Evolutionary conservation across 2,329 filamentous ascomycete species (phyloP), one percentile per base, ranked within the genome.

Genomic region (Exophiala dermatitidis): DNA sequence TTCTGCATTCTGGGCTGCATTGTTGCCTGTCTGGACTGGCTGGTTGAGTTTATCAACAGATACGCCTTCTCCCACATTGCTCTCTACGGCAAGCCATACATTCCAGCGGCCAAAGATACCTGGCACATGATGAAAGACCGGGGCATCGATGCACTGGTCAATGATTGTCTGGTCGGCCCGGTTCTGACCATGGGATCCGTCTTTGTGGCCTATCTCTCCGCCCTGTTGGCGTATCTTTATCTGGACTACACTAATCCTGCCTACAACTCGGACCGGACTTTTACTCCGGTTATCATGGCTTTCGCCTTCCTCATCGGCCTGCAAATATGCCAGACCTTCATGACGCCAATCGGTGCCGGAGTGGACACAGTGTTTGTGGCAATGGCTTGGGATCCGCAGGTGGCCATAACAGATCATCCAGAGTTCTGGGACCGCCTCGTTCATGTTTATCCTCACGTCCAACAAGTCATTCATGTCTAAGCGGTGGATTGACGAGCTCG

Each of bases 41-140:
- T 85, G 0, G 82, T 93, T 0, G 78, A 89, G 60, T 93, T 95
- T 65, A 77, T 95, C 71, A 97, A 97, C 71, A 83, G 89, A 62
- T 95, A 94, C 62, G 90, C 90, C 0, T 95, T 94, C 70, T 90
- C 84, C 31, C 89, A 96, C 66, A 95, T 97, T 65, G 90, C 91
- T 0, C 76, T 96, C 0, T 96, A 96, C 66, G 91, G 91, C 12
- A 94, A 94, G 69, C 74, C 86, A 0, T 97, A 96, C 67, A 79
- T 96, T 50, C 77, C 82, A 1, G 87, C 90, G 0, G 90, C 90
- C 34, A 95, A 94, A 71, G 88, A 88, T 62, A 95, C 89, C 0
- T 95, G 89, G 88, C 82, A 62, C 8, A 88, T 95, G 86, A 90
- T 95, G 75, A 91, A 90, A 68, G 82, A 94, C 65, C 87, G 91